A percentile compares a stretch with the other conserved stretches of the same genome.
Evolutionary conservation across 192 early-diverging fungal species (phyloP).

Genomic region (Linnemannia hyalina): DNA sequence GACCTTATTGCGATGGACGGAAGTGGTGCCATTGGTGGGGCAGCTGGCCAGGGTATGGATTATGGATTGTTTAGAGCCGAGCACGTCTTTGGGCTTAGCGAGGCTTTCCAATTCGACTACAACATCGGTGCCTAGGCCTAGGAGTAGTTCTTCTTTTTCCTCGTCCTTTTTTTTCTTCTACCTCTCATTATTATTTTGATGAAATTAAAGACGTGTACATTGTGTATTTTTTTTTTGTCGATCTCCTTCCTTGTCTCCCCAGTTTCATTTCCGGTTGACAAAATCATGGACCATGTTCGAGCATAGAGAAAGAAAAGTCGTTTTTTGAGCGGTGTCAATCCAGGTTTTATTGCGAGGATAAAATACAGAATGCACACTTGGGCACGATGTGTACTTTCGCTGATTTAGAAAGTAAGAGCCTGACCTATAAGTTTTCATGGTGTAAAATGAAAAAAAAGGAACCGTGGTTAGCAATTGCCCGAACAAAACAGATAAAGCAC

Average conservation of each 20-base stretch:
- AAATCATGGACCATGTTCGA: not conserved
- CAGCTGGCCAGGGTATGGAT: not conserved
- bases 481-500: not conserved
- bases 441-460: not conserved
- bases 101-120: slow-evolving; percentile 54
- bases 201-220: not conserved
- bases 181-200: too few relatives aligned
- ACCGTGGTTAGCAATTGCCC: not conserved
- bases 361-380: slow-evolving; percentile 53
- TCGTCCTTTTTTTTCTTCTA: not conserved
- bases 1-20: too few relatives aligned
- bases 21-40: too few relatives aligned
- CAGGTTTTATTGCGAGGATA: slow-evolving; percentile 58
- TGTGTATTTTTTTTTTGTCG: not conserved
- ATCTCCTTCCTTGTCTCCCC: not conserved
- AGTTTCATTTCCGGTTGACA: not conserved
- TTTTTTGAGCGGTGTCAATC: slow-evolving; percentile 38
- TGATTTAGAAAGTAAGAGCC: slow-evolving; percentile 54
- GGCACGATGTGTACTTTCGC: slow-evolving; percentile 48
- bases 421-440: slow-evolving; percentile 26
- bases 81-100: slow-evolving; percentile 51
- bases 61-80: slow-evolving; percentile 32
- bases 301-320: not conserved
- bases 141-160: not conserved
- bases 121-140: slow-evolving; percentile 25